These are phyloP conservation scores for Vanrija sp. DNA, from an alignment of 1,284 basidiomycete genomes.

Conservation along the genomic window DNA sequence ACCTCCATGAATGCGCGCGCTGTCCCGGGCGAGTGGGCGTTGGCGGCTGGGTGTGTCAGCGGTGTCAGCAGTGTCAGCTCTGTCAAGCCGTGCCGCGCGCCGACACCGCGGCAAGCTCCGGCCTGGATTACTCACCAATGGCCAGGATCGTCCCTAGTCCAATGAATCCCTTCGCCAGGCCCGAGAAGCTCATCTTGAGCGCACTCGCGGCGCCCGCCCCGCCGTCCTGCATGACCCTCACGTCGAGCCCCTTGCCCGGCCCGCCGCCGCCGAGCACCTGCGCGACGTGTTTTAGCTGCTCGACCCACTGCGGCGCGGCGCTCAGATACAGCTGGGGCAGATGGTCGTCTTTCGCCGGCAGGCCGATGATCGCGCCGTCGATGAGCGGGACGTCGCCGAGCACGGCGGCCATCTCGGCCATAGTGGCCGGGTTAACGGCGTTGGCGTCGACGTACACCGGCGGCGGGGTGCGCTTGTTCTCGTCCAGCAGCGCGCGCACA, in stretches of 20 bases:
- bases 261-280: conserved; percentile 1
- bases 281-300: not conserved
- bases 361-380: conserved; percentile 20
- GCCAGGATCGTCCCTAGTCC: conserved; percentile 13
- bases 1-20: conserved; percentile 16
- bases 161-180: conserved; percentile 16
- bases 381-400: conserved; percentile 11
- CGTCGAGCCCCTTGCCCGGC: not conserved
- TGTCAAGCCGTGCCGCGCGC: no score
- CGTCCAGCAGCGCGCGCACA: not conserved
- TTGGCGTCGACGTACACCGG: conserved; percentile 22
- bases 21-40: conserved; percentile 19
- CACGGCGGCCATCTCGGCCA: conserved; percentile 1
- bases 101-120: no score
- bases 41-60: conserved; percentile 7
- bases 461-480: not conserved
- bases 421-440: conserved; percentile 16
- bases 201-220: conserved; percentile 21
- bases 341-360: conserved; percentile 5
- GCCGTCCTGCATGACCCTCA: conserved; percentile 6
- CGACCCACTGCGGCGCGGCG: not conserved
- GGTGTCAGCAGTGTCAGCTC: not conserved
- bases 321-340: conserved; percentile 19
- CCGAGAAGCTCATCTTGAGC: conserved; percentile 24
- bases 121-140: conserved; percentile 7